Percentiles rank a stretch among this genome's conserved stretches.
Conservation (phyloP, 73 alveolate species). For the Paramecium sonneborni region DNA sequence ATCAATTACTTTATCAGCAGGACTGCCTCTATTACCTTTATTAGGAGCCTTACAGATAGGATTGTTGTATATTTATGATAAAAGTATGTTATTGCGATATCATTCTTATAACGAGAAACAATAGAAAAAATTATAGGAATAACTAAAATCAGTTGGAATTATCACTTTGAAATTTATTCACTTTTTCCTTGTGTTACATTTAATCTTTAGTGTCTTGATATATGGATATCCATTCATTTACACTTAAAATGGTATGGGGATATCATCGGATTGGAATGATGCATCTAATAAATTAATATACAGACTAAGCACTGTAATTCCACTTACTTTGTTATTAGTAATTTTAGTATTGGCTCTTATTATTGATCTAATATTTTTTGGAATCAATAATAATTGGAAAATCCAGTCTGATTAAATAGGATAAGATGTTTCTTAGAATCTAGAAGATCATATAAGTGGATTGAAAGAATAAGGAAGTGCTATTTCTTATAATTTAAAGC, state of each 20-base stretch:
- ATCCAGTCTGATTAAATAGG: neutral
- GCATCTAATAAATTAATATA: neutral
- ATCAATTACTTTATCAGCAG: neutral
- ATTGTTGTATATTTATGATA: neutral
- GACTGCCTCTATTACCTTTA: neutral
- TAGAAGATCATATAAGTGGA: neutral
- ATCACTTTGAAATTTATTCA: neutral
- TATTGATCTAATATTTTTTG: neutral
- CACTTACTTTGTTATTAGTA: neutral
- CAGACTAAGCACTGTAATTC: conserved; percentile 9
- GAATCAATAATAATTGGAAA: neutral
- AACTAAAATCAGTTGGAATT: neutral
- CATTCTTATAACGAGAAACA: conserved; percentile 7
- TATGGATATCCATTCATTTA: conserved; percentile 4
- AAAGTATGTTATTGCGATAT: neutral
- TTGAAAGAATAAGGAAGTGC: neutral
- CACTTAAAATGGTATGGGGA: neutral
- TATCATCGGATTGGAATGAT: neutral
- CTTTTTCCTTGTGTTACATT: neutral
- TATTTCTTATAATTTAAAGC: neutral
- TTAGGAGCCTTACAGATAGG: neutral
- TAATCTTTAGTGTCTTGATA: neutral
- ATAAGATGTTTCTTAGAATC: neutral
- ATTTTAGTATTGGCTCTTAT: neutral
- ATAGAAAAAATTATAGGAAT: neutral